Evolutionary conservation across 306 rosid genomes (phyloP), one percentile per base, ranked within the genome.

Genomic region (Begonia peltatifolia): DNA sequence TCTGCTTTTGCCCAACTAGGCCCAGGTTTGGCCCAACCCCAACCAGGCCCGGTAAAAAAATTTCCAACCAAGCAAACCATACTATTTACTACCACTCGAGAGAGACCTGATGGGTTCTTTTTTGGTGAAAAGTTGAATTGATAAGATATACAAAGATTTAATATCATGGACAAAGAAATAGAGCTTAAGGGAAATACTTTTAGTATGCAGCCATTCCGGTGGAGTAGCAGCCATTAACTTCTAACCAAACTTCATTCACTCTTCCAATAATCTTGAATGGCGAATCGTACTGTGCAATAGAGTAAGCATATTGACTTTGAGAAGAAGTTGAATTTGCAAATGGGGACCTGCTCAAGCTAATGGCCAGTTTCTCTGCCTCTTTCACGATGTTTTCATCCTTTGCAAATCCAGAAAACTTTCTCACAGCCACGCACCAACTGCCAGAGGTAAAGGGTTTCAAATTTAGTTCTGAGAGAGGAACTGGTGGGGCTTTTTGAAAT

Each of bases 241-340:
- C 93, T 10, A 77, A 84, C 95, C 93, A 86, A 54, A 86, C 81
- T 69, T 82, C 93, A 54, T 82, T 86, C 16, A 41, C 74, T 18
- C 92, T 83, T 9, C 80, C 80, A 18, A 55, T 50, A 36, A 80
- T 42, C 56, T 56, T 36, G 20, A 79, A 68, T 3, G 95, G 93
- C 59, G 75, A 61, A 46, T 68, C 59, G 55, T 84, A 84, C 61
- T 84, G 95, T 0, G 87, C 97, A 58, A 89, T 82, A 0, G 93
- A 80, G 68, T 89, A 89, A 49, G 78, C 84, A 11, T 14, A 53
- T 11, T 23, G 65, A 55, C 63, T 63, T 47, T 30, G 47, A n/a
- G 76, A 66, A 44, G 80, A 63, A 17, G 83, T 70, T 23, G 78
- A 59, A 49, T 75, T 76, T 2, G 69, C 90, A 93, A 81, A 78